phyloP scores from a whole-genome alignment of 1,284 basidiomycete genomes.

The Vanrija pseudolonga region DNA sequence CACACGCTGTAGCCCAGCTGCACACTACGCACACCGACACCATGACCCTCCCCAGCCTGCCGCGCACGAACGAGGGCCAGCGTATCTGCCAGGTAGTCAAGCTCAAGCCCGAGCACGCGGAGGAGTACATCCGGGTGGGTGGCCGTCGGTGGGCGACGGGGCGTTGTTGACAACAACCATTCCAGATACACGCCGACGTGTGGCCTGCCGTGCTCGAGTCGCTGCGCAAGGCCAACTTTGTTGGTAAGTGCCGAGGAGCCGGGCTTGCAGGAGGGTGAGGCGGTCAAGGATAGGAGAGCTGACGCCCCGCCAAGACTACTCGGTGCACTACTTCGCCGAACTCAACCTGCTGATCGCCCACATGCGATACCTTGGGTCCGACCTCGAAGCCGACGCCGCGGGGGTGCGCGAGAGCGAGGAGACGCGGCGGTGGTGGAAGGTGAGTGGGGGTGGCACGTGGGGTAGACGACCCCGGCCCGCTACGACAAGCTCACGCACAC shows the following conservation, averaged over 20 bases:
- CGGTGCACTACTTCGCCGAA: constrained; percentile 64
- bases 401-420: constrained; percentile 61
- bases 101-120: constrained; percentile 61
- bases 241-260: constrained; percentile 41
- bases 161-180: not conserved
- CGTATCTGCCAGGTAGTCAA: constrained; percentile 72
- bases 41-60: constrained; percentile 30
- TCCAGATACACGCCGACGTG: constrained; percentile 58
- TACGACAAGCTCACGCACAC: too few species aligned
- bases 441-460: constrained; percentile 45
- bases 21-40: constrained; percentile 1
- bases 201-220: constrained; percentile 70
- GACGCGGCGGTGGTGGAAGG: constrained; percentile 70
- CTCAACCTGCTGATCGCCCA: constrained; percentile 61
- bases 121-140: constrained; percentile 61
- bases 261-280: not conserved
- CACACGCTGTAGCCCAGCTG: too few species aligned
- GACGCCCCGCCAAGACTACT: constrained; percentile 57
- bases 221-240: constrained; percentile 63
- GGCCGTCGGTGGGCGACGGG: not conserved
- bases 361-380: constrained; percentile 50
- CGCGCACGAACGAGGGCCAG: constrained; percentile 53
- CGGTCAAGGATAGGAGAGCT: not conserved
- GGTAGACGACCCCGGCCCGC: not conserved
- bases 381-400: constrained; percentile 66